These are phyloP conservation scores for Magnaporthiopsis rhizophila DNA, from an alignment of 2,329 filamentous ascomycete species.

Conservation along the genomic window DNA sequence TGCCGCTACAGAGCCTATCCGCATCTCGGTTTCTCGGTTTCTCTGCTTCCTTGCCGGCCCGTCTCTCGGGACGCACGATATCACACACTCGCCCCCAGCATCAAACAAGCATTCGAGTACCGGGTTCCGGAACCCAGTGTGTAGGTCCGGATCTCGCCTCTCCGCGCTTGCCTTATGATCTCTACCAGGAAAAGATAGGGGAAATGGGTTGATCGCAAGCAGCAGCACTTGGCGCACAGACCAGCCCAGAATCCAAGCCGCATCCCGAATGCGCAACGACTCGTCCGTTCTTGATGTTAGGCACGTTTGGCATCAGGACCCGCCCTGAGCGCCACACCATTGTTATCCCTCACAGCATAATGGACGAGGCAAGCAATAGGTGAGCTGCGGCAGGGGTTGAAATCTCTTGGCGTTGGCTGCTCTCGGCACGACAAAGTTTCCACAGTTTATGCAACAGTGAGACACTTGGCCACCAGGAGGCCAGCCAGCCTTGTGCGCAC, in stretches of 20 bases:
- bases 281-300: not conserved
- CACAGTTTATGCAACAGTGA: not conserved
- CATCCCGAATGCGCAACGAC: not conserved
- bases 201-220: not conserved
- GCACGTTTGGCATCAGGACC: not conserved
- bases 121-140: no score
- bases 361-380: not conserved
- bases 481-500: no score
- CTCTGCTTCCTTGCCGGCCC: not conserved
- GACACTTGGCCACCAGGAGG: no score
- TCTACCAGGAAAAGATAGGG: not conserved
- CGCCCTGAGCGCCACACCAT: not conserved
- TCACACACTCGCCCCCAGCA: not conserved
- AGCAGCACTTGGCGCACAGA: no score
- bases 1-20: not conserved
- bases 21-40: not conserved
- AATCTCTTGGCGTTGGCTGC: not conserved
- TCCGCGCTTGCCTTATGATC: no score
- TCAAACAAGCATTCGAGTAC: no score
- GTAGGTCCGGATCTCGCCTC: no score
- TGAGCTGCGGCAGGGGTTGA: not conserved
- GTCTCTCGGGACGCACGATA: not conserved
- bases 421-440: not conserved
- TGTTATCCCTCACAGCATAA: not conserved
- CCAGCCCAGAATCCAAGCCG: not conserved